Percentiles rank a stretch among this genome's conserved stretches.
These are phyloP conservation scores for Coccomyxa sp. DNA, from an alignment of 139 green algal species.

Conservation along the genomic window DNA sequence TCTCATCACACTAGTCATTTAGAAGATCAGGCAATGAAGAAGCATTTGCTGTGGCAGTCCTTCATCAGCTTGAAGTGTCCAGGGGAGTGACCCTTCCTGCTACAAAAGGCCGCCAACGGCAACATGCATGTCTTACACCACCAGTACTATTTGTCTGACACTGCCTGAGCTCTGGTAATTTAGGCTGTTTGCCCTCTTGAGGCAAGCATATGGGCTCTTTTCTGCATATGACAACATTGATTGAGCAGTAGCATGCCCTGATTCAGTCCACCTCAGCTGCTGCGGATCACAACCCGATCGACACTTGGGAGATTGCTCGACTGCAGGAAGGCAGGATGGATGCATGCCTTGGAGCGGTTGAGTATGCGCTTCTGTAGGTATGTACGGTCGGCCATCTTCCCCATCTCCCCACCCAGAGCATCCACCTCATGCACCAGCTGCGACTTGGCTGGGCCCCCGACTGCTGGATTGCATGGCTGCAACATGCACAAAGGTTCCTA, in stretches of 20 bases:
- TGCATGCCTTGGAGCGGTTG: constrained; percentile 79
- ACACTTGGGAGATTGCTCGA: not conserved
- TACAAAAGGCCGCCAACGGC: too few relatives aligned
- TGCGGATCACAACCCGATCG: not conserved
- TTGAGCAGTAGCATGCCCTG: too few relatives aligned
- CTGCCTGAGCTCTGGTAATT: not conserved
- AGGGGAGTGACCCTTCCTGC: not conserved
- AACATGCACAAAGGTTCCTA: not conserved
- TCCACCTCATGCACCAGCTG: constrained; percentile 97
- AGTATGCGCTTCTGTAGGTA: constrained; percentile 96
- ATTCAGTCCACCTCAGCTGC: too few relatives aligned
- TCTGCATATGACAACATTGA: too few relatives aligned
- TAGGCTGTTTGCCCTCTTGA: too few relatives aligned
- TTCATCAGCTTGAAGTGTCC: not conserved
- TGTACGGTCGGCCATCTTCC: constrained; percentile 84
- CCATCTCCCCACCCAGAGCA: constrained; percentile 93
- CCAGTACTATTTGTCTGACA: not conserved
- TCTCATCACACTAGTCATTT: not conserved
- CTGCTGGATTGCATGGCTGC: constrained; percentile 78
- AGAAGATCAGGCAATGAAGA: not conserved
- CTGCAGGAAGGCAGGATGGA: not conserved
- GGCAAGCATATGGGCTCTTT: too few relatives aligned
- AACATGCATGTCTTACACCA: too few relatives aligned
- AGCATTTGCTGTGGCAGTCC: not conserved
- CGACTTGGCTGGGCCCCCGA: constrained; percentile 90